Evolutionary conservation across 2,329 filamentous ascomycete species (phyloP), one percentile per base, ranked within the genome.

Genomic region (Ophiostoma pallidulum): DNA sequence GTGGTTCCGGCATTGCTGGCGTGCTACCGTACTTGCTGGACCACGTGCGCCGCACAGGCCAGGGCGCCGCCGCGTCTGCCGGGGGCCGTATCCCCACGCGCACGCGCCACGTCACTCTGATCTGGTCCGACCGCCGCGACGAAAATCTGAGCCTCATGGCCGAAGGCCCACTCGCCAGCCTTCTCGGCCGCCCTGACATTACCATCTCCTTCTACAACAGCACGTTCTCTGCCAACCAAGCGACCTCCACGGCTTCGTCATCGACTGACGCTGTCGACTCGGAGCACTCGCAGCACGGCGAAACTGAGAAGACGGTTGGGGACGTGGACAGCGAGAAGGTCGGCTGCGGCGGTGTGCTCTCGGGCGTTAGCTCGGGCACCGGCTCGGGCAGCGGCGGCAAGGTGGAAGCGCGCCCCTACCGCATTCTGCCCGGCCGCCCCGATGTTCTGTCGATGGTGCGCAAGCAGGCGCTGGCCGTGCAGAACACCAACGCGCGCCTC

Each of bases 1-100:
- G 55, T 9, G 55, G 55, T 37, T 52, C 54, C 0, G 55, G 55
- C 28, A 51, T 57, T 19, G 49, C 55, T 12, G 49, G 47, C 3
- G 48, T 53, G 13, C 31, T 53, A 26, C 52, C 55, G 2, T 55
- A 54, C 16, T 36, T 56, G 1, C 31, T 42, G 14, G 55, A 57
- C 32, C 40, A 54, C 35, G 41, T 53, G 20, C 48, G 46, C 13
- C 51, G 54, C 16, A 13, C 37, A 8, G 37, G 44, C n/a, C 10
- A 37, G 32, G 20, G 16, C 3, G 42, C 35, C 1, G 38, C 31
- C 8, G 31, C 12, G 2, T 41, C 22, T 6, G 14, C n/a, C 33
- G 28, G 28, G n/a, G 37, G 38, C 33, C 18, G 18, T 4, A 45
- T 43, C 14, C 40, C 45, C 5, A 56, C 54, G 8, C 51, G 48